Conservation (phyloP, 2,329 filamentous ascomycete species). For the Sporothrix brunneoviolacea region DNA sequence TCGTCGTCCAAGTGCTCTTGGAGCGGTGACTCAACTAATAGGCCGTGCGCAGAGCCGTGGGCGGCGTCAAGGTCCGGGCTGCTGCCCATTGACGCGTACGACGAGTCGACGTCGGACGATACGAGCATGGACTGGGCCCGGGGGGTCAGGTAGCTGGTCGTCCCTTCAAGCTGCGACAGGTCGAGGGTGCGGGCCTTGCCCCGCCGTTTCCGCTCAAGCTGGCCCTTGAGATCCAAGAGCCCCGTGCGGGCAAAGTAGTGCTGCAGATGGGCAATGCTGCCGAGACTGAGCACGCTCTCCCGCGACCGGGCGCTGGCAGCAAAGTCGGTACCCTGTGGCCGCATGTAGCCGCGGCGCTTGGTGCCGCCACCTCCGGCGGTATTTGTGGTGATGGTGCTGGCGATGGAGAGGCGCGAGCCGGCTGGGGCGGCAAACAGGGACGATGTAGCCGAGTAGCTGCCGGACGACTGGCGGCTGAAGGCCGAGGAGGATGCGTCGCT, state of each 20-base stretch:
- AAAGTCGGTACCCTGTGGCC: conserved; percentile 81
- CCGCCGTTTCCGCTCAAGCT: conserved; percentile 61
- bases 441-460: conserved; percentile 43
- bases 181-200: conserved; percentile 53
- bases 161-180: conserved; percentile 44
- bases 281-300: conserved; percentile 92
- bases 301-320: conserved; percentile 82
- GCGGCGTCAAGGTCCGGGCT: conserved; percentile 48
- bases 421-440: conserved; percentile 22
- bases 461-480: conserved; percentile 59
- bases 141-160: not conserved
- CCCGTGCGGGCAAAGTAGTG: conserved; percentile 98
- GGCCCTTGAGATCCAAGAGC: conserved; percentile 83
- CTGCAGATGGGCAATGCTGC: conserved; percentile 93
- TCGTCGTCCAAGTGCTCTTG: conserved; percentile 34
- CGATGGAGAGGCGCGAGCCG: conserved; percentile 49
- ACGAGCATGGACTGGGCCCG: conserved; percentile 7
- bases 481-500: conserved; percentile 33
- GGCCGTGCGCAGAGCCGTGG: conserved; percentile 24
- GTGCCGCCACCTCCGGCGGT: conserved; percentile 21
- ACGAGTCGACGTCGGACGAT: conserved; percentile 48
- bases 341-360: conserved; percentile 73
- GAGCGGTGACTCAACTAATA: conserved; percentile 40
- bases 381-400: conserved; percentile 37
- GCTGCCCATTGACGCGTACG: conserved; percentile 53